Evolutionary conservation across 2,329 filamentous ascomycete genomes (phyloP), one percentile per base, ranked within the genome.

Genomic region (Colletotrichum lini): DNA sequence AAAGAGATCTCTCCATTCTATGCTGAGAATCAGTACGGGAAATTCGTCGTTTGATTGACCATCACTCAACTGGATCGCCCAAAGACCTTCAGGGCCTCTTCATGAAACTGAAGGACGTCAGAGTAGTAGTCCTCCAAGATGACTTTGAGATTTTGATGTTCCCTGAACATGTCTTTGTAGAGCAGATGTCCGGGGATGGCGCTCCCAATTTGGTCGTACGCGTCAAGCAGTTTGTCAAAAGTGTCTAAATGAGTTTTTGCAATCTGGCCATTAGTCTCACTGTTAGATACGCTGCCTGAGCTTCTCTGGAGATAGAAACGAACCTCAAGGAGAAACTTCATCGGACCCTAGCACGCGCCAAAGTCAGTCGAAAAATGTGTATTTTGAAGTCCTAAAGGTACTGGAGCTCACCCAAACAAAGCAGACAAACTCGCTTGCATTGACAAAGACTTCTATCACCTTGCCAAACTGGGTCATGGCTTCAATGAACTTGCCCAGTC

Each of bases 401-500:
- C n/a, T n/a, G n/a, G n/a, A n/a, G n/a, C n/a, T n/a, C n/a, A n/a
- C 57, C 57, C 57, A 47, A 30, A 59, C 45, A 21, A 59, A 59
- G 13, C 57, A 59, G 15, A 59, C 57, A 16, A 59, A 59, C 21
- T 59, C 57, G 21, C 30, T 59, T 13, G 42, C 57, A 18, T 59
- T 59, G 13, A 59, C 57, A 18, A 59, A 59, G 18, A 59, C 42
- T 23, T 59, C 57, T 12, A 59, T 59, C 8, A 59, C 57, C 40
- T 59, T n/a, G 6, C 57, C 57, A 35, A 59, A 47, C 40, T 59
- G 42, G 40, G 13, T 30, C 57, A 47, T 47, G 21, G 42, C 23
- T 42, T 59, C 57, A 23, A 59, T 16, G 16, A 59, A 59, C 4
- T 59, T 59, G 9, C 57, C 21, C 7, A 23, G 21, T 2, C 57